Conservation (phyloP, 2,329 filamentous ascomycete genomes). For the Chrysoporthe deuterocubensis region DNA sequence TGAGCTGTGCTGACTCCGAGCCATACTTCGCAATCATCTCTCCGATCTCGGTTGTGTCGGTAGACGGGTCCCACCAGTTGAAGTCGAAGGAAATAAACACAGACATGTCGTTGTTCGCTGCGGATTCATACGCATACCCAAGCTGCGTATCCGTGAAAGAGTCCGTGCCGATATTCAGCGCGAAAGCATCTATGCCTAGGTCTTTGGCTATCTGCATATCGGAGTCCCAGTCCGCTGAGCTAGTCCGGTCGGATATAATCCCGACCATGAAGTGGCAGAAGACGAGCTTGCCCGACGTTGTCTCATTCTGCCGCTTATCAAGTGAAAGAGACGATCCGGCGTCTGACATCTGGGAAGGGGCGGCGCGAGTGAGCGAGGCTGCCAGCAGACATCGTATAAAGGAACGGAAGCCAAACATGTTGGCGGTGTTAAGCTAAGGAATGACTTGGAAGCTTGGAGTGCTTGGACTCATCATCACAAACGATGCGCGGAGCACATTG, state of each 20-base stretch:
- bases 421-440: background rate
- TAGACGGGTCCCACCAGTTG: constrained; percentile 26
- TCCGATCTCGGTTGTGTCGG: constrained; percentile 45
- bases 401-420: constrained; percentile 22
- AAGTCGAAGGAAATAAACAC: constrained; percentile 61
- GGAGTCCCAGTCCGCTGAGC: constrained; percentile 28
- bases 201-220: constrained; percentile 29
- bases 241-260: constrained; percentile 25
- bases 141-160: constrained; percentile 49
- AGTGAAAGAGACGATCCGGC: constrained; percentile 11
- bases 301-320: constrained; percentile 13
- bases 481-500: background rate
- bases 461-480: background rate
- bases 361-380: constrained; percentile 17
- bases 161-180: constrained; percentile 41
- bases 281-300: constrained; percentile 25
- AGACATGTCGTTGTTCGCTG: constrained; percentile 51
- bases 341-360: constrained; percentile 14
- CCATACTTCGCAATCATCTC: constrained; percentile 51
- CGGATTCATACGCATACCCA: constrained; percentile 51
- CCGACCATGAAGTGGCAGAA: constrained; percentile 30
- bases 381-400: constrained; percentile 19
- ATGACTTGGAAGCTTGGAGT: background rate
- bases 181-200: constrained; percentile 38
- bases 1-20: constrained; percentile 49